Conservation (phyloP, 805 yeast species). For the Cyberlindnera petersonii region DNA sequence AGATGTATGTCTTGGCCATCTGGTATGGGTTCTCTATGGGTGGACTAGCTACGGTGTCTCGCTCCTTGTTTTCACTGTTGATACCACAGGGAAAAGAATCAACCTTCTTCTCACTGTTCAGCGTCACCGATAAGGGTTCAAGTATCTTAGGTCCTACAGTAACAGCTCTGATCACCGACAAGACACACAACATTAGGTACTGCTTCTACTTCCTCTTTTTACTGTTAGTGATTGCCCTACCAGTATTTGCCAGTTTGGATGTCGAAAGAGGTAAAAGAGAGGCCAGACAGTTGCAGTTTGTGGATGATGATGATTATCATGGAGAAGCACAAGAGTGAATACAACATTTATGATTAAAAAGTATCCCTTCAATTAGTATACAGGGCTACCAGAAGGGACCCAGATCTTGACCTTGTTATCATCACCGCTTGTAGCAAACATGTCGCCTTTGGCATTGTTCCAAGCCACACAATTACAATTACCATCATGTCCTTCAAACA, state of each 20-base stretch:
- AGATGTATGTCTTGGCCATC: conserved; percentile 63
- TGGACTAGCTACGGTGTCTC: conserved; percentile 63
- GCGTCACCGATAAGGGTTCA: conserved; percentile 79
- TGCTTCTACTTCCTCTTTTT: conserved; percentile 61
- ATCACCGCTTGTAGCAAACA: conserved; percentile 85
- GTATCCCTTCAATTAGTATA: background rate
- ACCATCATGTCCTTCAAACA: conserved; percentile 59
- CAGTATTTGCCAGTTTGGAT: conserved; percentile 51
- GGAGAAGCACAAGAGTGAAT: background rate
- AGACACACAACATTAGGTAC: conserved; percentile 68
- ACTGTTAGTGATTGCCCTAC: conserved; percentile 51
- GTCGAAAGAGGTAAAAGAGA: conserved; percentile 59
- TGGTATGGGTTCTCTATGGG: conserved; percentile 80
- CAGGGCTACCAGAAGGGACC: conserved; percentile 36
- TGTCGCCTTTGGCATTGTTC: conserved; percentile 44
- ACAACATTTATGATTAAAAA: background rate
- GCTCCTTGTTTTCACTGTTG: conserved; percentile 63
- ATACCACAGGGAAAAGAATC: conserved; percentile 76
- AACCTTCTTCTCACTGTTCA: conserved; percentile 69
- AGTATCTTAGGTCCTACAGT: conserved; percentile 69
- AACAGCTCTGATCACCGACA: conserved; percentile 69
- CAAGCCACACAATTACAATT: conserved; percentile 78
- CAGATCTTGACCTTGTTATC: conserved; percentile 68
- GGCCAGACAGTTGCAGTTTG: conserved; percentile 39
- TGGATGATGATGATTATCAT: conserved; percentile 17